These are phyloP conservation scores for Coniella lustricola DNA, from an alignment of 2,329 filamentous ascomycete genomes.

Conservation along the genomic window DNA sequence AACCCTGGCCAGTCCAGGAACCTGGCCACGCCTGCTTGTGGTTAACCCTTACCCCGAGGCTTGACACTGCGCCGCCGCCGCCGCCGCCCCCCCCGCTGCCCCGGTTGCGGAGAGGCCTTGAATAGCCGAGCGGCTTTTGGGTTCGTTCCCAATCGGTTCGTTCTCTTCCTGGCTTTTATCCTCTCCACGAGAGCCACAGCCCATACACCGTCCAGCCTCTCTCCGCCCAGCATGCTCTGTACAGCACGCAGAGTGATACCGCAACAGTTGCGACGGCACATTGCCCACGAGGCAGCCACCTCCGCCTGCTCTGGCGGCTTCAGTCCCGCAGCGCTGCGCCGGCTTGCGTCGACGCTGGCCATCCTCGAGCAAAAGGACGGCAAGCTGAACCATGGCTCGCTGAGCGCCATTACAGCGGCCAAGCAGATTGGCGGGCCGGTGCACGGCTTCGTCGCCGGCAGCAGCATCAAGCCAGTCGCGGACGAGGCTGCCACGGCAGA, in stretches of 20 bases:
- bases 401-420: constrained; percentile 80
- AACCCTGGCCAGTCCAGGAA: neutral
- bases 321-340: constrained; percentile 50
- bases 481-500: constrained; percentile 82
- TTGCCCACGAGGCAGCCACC: constrained; percentile 15
- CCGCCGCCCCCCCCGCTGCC: neutral
- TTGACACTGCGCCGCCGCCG: neutral
- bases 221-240: constrained; percentile 10
- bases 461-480: constrained; percentile 66
- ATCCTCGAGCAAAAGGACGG: constrained; percentile 90
- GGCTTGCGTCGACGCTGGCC: constrained; percentile 80
- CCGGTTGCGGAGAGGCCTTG: constrained; percentile 8
- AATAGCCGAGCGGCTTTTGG: constrained; percentile 13
- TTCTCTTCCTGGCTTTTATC: neutral
- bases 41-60: too few species aligned
- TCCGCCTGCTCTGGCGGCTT: constrained; percentile 25
- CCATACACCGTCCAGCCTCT: neutral
- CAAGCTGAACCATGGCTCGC: constrained; percentile 72
- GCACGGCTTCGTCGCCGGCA: constrained; percentile 81
- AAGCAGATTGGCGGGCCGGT: constrained; percentile 78
- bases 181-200: neutral
- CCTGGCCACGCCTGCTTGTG: too few species aligned
- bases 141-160: neutral
- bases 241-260: constrained; percentile 13
- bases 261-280: constrained; percentile 12